phyloP scores from a whole-genome alignment of 768 basidiomycete species.

The Suillus subalutaceus region DNA sequence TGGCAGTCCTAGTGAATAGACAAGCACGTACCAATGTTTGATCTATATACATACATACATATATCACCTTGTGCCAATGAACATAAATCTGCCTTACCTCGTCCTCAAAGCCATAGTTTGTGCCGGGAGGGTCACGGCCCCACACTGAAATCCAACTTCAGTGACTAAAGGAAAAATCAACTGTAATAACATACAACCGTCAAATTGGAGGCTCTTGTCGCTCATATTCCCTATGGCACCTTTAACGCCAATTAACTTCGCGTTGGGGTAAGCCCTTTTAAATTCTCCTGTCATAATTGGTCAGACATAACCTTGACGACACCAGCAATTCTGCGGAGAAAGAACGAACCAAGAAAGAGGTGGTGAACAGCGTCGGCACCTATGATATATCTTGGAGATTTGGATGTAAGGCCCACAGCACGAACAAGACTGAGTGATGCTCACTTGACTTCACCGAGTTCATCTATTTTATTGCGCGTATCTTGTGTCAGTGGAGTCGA shows the following conservation, averaged over 20 bases:
- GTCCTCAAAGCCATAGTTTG: slow-evolving; percentile 78
- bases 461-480: slow-evolving; percentile 63
- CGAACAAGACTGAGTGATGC: slow-evolving; percentile 17
- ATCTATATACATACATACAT: slow-evolving; percentile 37
- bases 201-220: slow-evolving; percentile 56
- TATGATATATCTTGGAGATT: slow-evolving; percentile 52
- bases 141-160: slow-evolving; percentile 42
- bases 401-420: slow-evolving; percentile 8
- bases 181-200: slow-evolving; percentile 55
- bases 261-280: slow-evolving; percentile 69
- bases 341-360: slow-evolving; percentile 52
- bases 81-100: slow-evolving; percentile 44
- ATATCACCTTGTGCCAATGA: neutral
- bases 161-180: neutral
- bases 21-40: slow-evolving; percentile 46
- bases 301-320: slow-evolving; percentile 25
- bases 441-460: slow-evolving; percentile 72
- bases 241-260: slow-evolving; percentile 71
- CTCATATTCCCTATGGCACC: slow-evolving; percentile 53
- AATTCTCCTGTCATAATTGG: slow-evolving; percentile 49
- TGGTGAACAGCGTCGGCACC: slow-evolving; percentile 62
- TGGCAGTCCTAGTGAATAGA: neutral
- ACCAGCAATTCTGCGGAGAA: slow-evolving; percentile 20
- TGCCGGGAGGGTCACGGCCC: slow-evolving; percentile 63
- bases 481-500: slow-evolving; percentile 71